phyloP scores from a whole-genome alignment of 2,329 filamentous ascomycete species.

The Fusarium armeniacum region DNA sequence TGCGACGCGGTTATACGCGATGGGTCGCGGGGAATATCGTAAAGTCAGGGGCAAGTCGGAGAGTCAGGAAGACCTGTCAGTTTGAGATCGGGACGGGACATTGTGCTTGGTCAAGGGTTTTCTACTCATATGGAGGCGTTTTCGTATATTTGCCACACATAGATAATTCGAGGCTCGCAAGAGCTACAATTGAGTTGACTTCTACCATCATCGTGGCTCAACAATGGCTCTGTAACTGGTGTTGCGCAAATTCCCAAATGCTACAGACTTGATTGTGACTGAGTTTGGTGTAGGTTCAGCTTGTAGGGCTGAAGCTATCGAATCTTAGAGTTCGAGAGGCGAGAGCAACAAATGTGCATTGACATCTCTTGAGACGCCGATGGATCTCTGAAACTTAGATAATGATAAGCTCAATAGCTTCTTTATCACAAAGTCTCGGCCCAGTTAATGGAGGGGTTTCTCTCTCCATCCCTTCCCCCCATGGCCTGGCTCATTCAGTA shows the following conservation, averaged over 20 bases:
- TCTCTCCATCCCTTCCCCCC: background rate
- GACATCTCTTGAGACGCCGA: background rate
- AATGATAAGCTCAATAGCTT: background rate
- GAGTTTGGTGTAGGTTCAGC: background rate
- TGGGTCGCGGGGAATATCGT: conserved; percentile 11
- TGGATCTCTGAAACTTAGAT: background rate
- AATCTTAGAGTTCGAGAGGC: no score
- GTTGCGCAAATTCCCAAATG: background rate
- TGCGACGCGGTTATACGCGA: conserved; percentile 11
- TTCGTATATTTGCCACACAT: background rate
- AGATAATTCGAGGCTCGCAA: background rate
- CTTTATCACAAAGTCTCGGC: background rate
- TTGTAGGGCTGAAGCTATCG: no score
- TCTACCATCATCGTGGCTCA: background rate
- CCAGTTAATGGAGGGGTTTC: background rate
- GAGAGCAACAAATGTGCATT: background rate
- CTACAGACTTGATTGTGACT: background rate
- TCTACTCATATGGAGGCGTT: no score
- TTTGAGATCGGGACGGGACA: accelerated
- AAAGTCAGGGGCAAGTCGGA: background rate
- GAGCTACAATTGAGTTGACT: background rate
- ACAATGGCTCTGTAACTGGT: background rate
- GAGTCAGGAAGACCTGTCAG: background rate
- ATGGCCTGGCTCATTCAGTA: background rate
- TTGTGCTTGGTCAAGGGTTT: background rate